Evolutionary conservation across 768 basidiomycete species (phyloP).

Genomic region (Russula dissimulans): DNA sequence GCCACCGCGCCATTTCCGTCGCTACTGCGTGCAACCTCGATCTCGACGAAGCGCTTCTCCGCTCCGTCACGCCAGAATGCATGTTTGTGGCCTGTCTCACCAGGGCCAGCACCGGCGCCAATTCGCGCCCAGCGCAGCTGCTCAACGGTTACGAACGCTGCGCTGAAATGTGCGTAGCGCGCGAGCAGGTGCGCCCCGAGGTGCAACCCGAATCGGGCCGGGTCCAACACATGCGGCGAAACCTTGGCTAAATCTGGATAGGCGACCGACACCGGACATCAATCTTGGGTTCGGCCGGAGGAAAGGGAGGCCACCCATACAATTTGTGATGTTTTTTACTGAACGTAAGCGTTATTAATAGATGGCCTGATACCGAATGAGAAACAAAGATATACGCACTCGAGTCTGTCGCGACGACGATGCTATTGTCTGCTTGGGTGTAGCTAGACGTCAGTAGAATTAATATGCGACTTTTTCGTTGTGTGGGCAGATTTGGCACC

Average conservation of each 20-base stretch:
- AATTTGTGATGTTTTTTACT: conserved; percentile 36
- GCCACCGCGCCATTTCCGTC: conserved; percentile 5
- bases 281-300: background rate
- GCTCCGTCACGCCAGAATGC: conserved; percentile 86
- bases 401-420: conserved; percentile 87
- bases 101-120: conserved; percentile 28
- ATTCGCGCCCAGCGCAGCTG: conserved; percentile 83
- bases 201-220: conserved; percentile 83
- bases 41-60: conserved; percentile 67
- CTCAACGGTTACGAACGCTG: conserved; percentile 62
- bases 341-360: background rate
- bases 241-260: conserved; percentile 70
- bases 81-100: conserved; percentile 52
- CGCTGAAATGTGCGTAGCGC: conserved; percentile 68
- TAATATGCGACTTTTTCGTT: background rate
- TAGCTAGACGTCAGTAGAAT: conserved; percentile 40
- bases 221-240: conserved; percentile 75
- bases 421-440: conserved; percentile 80
- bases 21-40: conserved; percentile 32
- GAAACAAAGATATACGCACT: conserved; percentile 22
- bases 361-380: background rate
- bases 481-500: conserved; percentile 34
- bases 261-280: background rate
- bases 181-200: conserved; percentile 75
- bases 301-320: conserved; percentile 15